Percentiles rank a stretch among this genome's conserved stretches.
Conservation (phyloP, 345 rosid genomes). For the Laguncularia racemosa region DNA sequence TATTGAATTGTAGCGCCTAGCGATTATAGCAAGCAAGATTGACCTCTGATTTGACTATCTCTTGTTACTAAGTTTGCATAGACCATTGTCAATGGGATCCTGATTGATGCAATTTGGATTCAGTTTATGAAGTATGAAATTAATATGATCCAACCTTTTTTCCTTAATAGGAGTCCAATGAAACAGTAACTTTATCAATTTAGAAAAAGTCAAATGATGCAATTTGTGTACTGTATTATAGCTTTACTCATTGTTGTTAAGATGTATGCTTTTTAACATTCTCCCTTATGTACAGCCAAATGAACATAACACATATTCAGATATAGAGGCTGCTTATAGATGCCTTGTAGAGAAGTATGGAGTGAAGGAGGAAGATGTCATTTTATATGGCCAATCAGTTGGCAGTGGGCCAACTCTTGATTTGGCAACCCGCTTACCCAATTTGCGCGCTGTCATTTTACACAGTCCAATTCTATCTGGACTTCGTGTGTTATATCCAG, state of each 20-base stretch:
- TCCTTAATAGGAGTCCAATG: not conserved
- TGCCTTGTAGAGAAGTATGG: constrained; percentile 74
- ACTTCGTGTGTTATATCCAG: constrained; percentile 87
- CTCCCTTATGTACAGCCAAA: constrained; percentile 48
- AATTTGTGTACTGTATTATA: too few species aligned
- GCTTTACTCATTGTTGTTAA: not conserved
- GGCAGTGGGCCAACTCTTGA: constrained; percentile 96
- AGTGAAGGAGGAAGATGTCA: constrained; percentile 71
- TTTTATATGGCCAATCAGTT: constrained; percentile 89
- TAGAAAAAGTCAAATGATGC: too few species aligned
- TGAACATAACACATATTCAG: constrained; percentile 81
- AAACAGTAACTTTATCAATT: constrained; percentile 4
- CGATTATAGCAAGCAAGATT: too few species aligned
- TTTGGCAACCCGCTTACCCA: constrained; percentile 60
- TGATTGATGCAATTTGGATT: too few species aligned
- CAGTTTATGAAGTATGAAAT: too few species aligned
- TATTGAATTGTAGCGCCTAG: too few species aligned
- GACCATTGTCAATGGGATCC: too few species aligned
- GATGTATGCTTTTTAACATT: constrained; percentile 9
- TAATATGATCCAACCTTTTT: not conserved
- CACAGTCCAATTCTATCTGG: constrained; percentile 94
- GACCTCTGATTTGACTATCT: too few species aligned
- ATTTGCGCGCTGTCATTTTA: constrained; percentile 83
- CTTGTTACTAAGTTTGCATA: too few species aligned
- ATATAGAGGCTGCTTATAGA: constrained; percentile 82